These are phyloP conservation scores for Xylariaceae sp. DNA, from an alignment of 2,329 filamentous ascomycete species.

Conservation along the genomic window DNA sequence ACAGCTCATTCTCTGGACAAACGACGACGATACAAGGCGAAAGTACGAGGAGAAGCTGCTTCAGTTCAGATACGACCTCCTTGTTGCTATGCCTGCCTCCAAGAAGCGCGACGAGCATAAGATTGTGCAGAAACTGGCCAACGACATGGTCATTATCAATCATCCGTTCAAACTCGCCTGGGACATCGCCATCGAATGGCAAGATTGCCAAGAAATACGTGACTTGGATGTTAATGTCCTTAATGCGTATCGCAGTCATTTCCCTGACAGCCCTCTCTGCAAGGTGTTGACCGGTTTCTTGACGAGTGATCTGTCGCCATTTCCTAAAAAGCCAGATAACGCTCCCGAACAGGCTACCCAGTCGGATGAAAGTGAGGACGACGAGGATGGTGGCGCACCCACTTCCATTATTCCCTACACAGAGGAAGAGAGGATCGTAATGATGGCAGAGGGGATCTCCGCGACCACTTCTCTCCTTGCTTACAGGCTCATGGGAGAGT, in stretches of 20 bases:
- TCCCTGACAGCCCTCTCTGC: slow-evolving; percentile 75
- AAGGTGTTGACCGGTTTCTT: slow-evolving; percentile 80
- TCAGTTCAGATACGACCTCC: slow-evolving; percentile 70
- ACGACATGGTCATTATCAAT: slow-evolving; percentile 94
- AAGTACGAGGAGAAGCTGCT: slow-evolving; percentile 87
- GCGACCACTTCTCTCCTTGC: slow-evolving; percentile 69
- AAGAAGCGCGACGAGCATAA: slow-evolving; percentile 66
- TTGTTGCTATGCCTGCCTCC: slow-evolving; percentile 60
- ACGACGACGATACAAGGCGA: slow-evolving; percentile 77
- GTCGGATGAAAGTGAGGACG: slow-evolving; percentile 50
- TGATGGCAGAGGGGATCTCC: slow-evolving; percentile 71
- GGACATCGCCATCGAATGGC: slow-evolving; percentile 87
- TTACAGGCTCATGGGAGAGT: slow-evolving; percentile 76
- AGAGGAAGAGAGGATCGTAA: slow-evolving; percentile 71
- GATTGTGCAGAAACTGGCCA: slow-evolving; percentile 69
- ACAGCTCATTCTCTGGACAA: slow-evolving; percentile 83
- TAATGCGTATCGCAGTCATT: slow-evolving; percentile 73
- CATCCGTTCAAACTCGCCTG: slow-evolving; percentile 86
- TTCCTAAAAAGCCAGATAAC: slow-evolving; percentile 44
- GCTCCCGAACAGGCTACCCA: slow-evolving; percentile 20
- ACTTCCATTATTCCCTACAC: slow-evolving; percentile 55
- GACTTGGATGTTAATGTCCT: slow-evolving; percentile 75
- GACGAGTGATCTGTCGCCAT: slow-evolving; percentile 78
- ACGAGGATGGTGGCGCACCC: slow-evolving; percentile 51
- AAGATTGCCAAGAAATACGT: slow-evolving; percentile 67